Evolutionary conservation across 2,329 filamentous ascomycete species (phyloP).

Genomic region (Kalaharituber pfeilii): DNA sequence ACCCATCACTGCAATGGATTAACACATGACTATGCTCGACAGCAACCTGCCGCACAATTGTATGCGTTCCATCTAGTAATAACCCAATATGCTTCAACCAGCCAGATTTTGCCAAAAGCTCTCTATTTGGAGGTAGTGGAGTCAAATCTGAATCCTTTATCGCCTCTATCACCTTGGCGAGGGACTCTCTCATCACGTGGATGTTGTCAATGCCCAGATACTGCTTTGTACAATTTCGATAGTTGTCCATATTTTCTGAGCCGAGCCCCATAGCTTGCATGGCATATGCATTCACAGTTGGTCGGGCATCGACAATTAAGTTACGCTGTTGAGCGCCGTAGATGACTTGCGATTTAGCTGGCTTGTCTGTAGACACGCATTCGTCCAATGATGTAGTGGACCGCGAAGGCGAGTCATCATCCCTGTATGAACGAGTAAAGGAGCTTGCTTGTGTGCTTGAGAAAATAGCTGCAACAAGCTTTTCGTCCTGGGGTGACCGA

Average conservation of each 20-base stretch:
- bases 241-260: constrained; percentile 96
- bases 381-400: constrained; percentile 20
- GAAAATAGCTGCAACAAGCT: constrained; percentile 82
- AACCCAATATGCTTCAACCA: constrained; percentile 83
- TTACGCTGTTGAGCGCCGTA: constrained; percentile 91
- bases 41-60: constrained; percentile 76
- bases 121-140: constrained; percentile 61
- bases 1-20: constrained; percentile 95
- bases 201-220: constrained; percentile 97
- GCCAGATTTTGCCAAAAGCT: constrained; percentile 62
- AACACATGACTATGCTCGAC: constrained; percentile 87
- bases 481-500: constrained; percentile 88
- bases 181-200: constrained; percentile 86
- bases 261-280: constrained; percentile 89
- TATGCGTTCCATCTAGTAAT: constrained; percentile 64
- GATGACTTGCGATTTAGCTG: constrained; percentile 35
- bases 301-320: constrained; percentile 86
- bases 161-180: constrained; percentile 73
- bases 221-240: constrained; percentile 55
- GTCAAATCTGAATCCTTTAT: constrained; percentile 86
- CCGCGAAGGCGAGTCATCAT: constrained; percentile 28
- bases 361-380: constrained; percentile 15
- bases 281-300: constrained; percentile 81
- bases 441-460: constrained; percentile 43
- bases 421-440: constrained; percentile 27